phyloP scores from a whole-genome alignment of 768 basidiomycete genomes.

The Rhodotorula paludigena region DNA sequence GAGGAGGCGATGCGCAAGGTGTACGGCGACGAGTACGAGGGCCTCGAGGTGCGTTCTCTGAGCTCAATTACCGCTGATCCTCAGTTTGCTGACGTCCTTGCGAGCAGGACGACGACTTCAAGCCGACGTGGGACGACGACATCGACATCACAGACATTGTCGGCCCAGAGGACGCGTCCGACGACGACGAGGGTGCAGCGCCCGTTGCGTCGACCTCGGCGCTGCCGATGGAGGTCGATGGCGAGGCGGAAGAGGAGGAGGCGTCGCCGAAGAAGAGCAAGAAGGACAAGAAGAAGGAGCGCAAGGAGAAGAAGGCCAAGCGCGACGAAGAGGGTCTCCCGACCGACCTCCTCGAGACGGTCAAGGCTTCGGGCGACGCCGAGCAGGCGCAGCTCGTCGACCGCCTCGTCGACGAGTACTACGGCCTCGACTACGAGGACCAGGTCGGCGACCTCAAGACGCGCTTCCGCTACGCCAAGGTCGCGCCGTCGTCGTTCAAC shows the following conservation, averaged over 20 bases:
- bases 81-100: not conserved
- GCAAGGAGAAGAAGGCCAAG: constrained; percentile 26
- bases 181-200: constrained; percentile 55
- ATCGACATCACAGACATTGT: constrained; percentile 70
- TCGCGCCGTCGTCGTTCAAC: constrained; percentile 56
- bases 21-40: constrained; percentile 56
- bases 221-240: constrained; percentile 3
- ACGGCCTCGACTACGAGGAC: constrained; percentile 90
- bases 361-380: constrained; percentile 52
- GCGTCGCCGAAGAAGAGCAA: constrained; percentile 48
- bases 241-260: constrained; percentile 47
- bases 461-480: constrained; percentile 82
- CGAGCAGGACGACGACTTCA: constrained; percentile 53
- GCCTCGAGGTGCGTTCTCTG: constrained; percentile 46
- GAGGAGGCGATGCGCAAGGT: constrained; percentile 74
- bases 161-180: constrained; percentile 47
- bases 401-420: constrained; percentile 85
- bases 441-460: constrained; percentile 85
- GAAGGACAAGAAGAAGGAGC: constrained; percentile 51
- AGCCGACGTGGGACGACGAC: constrained; percentile 89
- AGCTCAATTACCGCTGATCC: too few species aligned
- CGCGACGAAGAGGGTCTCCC: constrained; percentile 39
- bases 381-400: constrained; percentile 77
- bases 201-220: constrained; percentile 28
- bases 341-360: constrained; percentile 34